These are phyloP conservation scores for Rachicladosporium sp. DNA, from an alignment of 2,329 filamentous ascomycete species.

Conservation along the genomic window DNA sequence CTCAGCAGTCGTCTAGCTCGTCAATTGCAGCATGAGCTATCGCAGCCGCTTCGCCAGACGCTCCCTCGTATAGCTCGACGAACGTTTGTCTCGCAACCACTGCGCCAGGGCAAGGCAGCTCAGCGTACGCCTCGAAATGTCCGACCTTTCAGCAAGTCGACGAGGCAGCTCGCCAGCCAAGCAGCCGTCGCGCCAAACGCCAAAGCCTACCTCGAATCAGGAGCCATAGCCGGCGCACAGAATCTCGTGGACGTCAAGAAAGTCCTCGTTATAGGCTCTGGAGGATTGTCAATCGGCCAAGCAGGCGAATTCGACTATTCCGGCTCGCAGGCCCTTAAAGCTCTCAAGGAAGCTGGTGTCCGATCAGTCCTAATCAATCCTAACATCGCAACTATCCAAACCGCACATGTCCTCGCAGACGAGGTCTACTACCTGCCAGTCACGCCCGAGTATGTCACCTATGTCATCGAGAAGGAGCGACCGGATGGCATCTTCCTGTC, in stretches of 20 bases:
- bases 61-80: constrained; percentile 15
- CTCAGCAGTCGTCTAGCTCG: constrained; percentile 21
- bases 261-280: constrained; percentile 84
- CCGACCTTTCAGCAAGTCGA: constrained; percentile 17
- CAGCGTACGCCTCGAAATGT: constrained; percentile 8
- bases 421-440: constrained; percentile 99
- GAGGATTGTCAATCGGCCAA: constrained; percentile 92
- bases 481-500: constrained; percentile 96
- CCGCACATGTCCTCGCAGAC: constrained; percentile 91
- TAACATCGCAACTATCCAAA: constrained; percentile 98
- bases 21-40: constrained; percentile 18
- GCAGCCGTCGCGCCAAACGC: constrained; percentile 64
- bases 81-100: constrained; percentile 16
- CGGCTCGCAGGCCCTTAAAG: constrained; percentile 96
- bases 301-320: constrained; percentile 99
- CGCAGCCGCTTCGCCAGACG: constrained; percentile 14
- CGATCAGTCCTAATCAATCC: constrained; percentile 98
- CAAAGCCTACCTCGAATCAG: constrained; percentile 80
- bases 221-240: constrained; percentile 63
- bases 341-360: constrained; percentile 92
- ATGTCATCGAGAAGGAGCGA: constrained; percentile 88
- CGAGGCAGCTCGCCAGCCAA: constrained; percentile 20
- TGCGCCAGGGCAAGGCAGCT: constrained; percentile 7
- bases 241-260: constrained; percentile 76
- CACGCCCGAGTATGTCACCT: constrained; percentile 91